A percentile compares a stretch with the other conserved stretches of the same genome.
Evolutionary conservation across 2,329 filamentous ascomycete species (phyloP).

Genomic region (Coniochaeta sp.): DNA sequence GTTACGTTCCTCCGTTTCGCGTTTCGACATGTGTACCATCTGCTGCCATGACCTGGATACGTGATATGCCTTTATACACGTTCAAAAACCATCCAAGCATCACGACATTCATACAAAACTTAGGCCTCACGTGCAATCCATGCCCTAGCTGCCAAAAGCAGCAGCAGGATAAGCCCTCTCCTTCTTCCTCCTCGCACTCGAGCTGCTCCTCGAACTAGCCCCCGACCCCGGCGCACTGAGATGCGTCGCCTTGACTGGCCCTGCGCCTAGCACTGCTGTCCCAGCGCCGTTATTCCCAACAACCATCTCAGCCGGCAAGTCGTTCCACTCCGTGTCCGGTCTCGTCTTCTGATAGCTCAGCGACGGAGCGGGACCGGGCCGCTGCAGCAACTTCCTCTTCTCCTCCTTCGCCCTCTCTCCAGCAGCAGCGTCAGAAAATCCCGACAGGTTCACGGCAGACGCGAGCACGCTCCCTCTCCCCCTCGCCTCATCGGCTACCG

Average conservation of each 20-base stretch:
- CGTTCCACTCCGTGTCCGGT: conserved; percentile 58
- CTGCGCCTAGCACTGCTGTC: background rate
- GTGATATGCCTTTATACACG: too few species aligned
- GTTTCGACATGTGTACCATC: too few species aligned
- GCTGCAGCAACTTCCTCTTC: background rate
- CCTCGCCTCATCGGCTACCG: background rate
- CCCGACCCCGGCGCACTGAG: conserved; percentile 26
- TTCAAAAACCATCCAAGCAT: too few species aligned
- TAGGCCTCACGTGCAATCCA: background rate
- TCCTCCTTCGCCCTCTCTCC: background rate
- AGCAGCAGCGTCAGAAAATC: background rate
- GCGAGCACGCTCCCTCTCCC: conserved; percentile 16
- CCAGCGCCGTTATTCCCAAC: conserved; percentile 4
- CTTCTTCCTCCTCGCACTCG: conserved; percentile 44
- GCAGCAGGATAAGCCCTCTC: conserved; percentile 56
- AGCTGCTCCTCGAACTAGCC: conserved; percentile 50
- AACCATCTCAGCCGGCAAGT: conserved; percentile 54
- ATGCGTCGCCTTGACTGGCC: background rate
- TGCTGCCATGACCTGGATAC: too few species aligned
- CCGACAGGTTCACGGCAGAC: conserved; percentile 17
- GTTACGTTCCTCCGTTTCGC: too few species aligned
- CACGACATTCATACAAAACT: too few species aligned
- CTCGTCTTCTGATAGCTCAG: conserved; percentile 52
- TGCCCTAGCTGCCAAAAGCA: conserved; percentile 36
- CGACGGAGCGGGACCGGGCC: conserved; percentile 15